Conservation (phyloP, 768 basidiomycete genomes). For the Austroboletus festivus region DNA sequence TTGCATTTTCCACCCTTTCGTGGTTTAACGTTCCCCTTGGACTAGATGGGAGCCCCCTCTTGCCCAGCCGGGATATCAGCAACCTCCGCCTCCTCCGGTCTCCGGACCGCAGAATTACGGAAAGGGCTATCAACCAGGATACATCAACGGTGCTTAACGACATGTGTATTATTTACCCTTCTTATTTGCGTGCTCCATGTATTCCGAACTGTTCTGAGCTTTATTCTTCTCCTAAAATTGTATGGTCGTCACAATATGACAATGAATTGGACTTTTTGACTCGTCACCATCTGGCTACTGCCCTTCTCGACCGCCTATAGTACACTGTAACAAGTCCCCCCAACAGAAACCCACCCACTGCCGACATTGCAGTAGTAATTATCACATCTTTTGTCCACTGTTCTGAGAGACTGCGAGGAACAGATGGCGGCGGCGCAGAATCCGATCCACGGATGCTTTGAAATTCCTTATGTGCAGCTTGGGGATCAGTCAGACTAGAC, state of each 20-base stretch:
- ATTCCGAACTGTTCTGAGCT: neutral
- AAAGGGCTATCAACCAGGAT: conserved; percentile 31
- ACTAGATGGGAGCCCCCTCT: conserved; percentile 36
- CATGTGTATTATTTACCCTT: neutral
- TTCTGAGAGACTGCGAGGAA: conserved; percentile 1
- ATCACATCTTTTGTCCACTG: conserved; percentile 17
- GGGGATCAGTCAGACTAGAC: conserved; percentile 40
- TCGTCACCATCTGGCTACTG: conserved; percentile 4
- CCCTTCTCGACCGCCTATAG: conserved; percentile 8
- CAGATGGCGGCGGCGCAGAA: conserved; percentile 23
- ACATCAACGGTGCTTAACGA: conserved; percentile 17
- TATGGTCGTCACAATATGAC: neutral
- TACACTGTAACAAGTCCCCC: conserved; percentile 29
- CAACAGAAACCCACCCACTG: conserved; percentile 35
- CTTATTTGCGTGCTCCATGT: conserved; percentile 1
- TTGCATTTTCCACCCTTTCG: neutral
- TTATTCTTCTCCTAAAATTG: neutral
- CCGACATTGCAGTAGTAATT: conserved; percentile 25
- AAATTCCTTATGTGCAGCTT: conserved; percentile 38
- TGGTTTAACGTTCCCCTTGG: neutral
- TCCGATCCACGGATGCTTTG: conserved; percentile 42
- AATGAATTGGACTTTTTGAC: conserved; percentile 1
- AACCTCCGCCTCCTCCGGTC: conserved; percentile 26
- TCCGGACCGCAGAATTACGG: conserved; percentile 7
- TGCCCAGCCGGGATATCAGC: conserved; percentile 36